Percentiles rank a stretch among this genome's conserved stretches.
Conservation (phyloP, 202 grass and related monocot genomes). For the Elaeis oleifera region DNA sequence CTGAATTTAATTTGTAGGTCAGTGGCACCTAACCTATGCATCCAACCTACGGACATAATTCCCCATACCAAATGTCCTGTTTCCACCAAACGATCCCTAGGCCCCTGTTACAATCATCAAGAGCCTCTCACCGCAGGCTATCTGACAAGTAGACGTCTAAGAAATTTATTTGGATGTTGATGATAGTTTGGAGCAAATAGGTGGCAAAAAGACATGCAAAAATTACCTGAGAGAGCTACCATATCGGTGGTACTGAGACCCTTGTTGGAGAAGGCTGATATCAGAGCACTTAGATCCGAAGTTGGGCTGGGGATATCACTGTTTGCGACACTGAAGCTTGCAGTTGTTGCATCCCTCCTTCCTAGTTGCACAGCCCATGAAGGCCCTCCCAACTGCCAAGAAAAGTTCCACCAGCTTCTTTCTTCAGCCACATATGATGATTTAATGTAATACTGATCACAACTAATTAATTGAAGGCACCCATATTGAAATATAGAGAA, state of each 20-base stretch:
- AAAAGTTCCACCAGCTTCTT: not conserved
- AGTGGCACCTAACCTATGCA: too few relatives aligned
- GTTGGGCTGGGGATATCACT: slow-evolving; percentile 44
- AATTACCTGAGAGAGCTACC: slow-evolving; percentile 65
- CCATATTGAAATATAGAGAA: too few relatives aligned
- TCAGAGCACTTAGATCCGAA: slow-evolving; percentile 39
- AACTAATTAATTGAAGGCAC: not conserved
- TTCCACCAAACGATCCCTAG: too few relatives aligned
- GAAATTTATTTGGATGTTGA: not conserved
- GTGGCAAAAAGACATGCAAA: not conserved
- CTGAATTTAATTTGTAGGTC: too few relatives aligned
- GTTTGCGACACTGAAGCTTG: slow-evolving; percentile 49
- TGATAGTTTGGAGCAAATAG: slow-evolving; percentile 1
- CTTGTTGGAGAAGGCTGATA: slow-evolving; percentile 38
- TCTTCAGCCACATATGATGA: not conserved
- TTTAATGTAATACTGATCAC: not conserved
- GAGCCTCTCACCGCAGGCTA: too few relatives aligned
- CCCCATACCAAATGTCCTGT: too few relatives aligned
- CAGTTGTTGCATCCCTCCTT: slow-evolving; percentile 46
- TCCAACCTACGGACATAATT: too few relatives aligned
- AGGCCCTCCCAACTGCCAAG: slow-evolving; percentile 46
- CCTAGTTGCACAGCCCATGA: slow-evolving; percentile 46
- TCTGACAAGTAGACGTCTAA: too few relatives aligned
- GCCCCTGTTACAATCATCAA: too few relatives aligned
- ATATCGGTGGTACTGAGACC: slow-evolving; percentile 43